Evolutionary conservation across 495 filamentous ascomycete species (phyloP).

Genomic region (Chlorociboria aeruginascens): DNA sequence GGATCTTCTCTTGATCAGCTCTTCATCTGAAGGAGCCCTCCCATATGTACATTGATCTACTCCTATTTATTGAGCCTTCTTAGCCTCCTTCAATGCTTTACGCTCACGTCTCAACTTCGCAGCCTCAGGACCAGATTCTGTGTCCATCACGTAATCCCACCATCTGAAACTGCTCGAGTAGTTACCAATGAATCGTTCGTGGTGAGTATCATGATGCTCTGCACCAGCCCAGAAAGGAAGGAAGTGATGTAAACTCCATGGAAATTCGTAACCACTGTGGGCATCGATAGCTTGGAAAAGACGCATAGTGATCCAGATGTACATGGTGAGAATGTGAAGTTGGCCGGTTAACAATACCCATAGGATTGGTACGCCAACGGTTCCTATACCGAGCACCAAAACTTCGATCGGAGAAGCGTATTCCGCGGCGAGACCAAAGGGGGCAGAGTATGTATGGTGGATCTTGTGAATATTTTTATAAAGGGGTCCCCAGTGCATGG

Average conservation of each 20-base stretch:
- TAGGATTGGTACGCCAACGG: slow-evolving; percentile 69
- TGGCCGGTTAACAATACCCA: slow-evolving; percentile 78
- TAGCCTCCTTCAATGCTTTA: slow-evolving; percentile 48
- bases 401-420: slow-evolving; percentile 97
- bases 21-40: not conserved
- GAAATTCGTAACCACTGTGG: slow-evolving; percentile 95
- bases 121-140: slow-evolving; percentile 82
- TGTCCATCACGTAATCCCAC: slow-evolving; percentile 95
- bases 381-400: slow-evolving; percentile 91
- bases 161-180: slow-evolving; percentile 96
- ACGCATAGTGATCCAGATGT: slow-evolving; percentile 86
- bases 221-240: slow-evolving; percentile 97
- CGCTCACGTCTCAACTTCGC: slow-evolving; percentile 71
- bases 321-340: slow-evolving; percentile 94
- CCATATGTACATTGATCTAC: slow-evolving; percentile 6
- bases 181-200: slow-evolving; percentile 96
- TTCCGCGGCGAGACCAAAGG: slow-evolving; percentile 92
- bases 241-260: slow-evolving; percentile 90
- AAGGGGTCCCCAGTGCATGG: slow-evolving; percentile 87
- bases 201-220: slow-evolving; percentile 90
- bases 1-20: not conserved
- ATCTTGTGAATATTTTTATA: slow-evolving; percentile 97
- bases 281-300: slow-evolving; percentile 97
- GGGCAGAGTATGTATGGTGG: slow-evolving; percentile 95
- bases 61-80: slow-evolving; percentile 11